Percentiles rank a stretch among this genome's conserved stretches.
These are phyloP conservation scores for Colletotrichum camelliae DNA, from an alignment of 2,329 filamentous ascomycete genomes.

Conservation along the genomic window DNA sequence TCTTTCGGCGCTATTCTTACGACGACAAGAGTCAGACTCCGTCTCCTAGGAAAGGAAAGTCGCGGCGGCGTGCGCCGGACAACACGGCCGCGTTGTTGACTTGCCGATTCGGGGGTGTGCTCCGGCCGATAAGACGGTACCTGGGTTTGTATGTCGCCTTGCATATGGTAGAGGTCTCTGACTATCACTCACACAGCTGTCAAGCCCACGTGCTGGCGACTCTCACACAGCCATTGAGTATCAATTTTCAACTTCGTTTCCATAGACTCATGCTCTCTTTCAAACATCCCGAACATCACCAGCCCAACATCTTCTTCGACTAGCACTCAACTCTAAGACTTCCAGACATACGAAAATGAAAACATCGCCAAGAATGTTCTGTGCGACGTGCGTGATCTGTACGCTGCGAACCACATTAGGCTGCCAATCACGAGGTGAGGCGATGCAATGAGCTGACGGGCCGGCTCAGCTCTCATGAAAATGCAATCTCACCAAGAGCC, in stretches of 20 bases:
- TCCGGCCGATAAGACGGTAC: background rate
- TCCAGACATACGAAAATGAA: background rate
- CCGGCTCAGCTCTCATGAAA: too few relatives aligned
- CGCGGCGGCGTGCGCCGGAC: background rate
- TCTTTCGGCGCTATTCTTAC: background rate
- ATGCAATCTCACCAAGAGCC: too few relatives aligned
- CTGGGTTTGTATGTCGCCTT: background rate
- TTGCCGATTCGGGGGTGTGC: background rate
- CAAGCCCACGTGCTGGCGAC: background rate
- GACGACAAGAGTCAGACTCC: background rate
- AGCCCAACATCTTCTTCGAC: background rate
- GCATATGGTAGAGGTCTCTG: background rate
- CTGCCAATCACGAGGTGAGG: background rate
- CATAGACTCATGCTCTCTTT: background rate
- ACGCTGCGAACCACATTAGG: background rate
- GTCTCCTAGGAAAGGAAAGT: background rate
- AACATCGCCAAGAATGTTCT: background rate
- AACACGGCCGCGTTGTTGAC: background rate
- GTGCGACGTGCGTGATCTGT: background rate
- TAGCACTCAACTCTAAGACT: background rate
- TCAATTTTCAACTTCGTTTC: background rate
- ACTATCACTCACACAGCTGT: background rate
- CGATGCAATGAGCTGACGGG: too few relatives aligned
- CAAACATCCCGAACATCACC: background rate
- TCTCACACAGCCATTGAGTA: background rate